Evolutionary conservation across 106 monocot genomes (phyloP).

Genomic region (Apostasia shenzhenica): DNA sequence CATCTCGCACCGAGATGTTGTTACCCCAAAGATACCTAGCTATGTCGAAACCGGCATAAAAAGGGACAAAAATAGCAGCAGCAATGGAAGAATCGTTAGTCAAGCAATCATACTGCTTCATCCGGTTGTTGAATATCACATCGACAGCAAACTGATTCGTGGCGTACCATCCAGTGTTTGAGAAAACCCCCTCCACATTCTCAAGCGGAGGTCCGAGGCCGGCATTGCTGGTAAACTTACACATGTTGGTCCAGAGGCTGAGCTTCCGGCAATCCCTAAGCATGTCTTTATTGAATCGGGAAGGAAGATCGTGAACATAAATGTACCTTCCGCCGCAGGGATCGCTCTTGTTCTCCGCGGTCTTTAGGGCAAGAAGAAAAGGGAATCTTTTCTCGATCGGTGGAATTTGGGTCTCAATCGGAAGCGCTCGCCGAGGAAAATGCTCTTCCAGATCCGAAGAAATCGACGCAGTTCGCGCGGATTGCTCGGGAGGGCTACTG

Average conservation of each 20-base stretch:
- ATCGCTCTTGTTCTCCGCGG: slow-evolving; percentile 38
- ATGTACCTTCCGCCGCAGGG: slow-evolving; percentile 79
- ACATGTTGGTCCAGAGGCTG: slow-evolving; percentile 83
- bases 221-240: slow-evolving; percentile 55
- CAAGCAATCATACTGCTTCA: slow-evolving; percentile 91
- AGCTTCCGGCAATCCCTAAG: slow-evolving; percentile 50
- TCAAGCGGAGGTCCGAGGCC: slow-evolving; percentile 69
- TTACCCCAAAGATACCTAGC: slow-evolving; percentile 69
- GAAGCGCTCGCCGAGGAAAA: neutral
- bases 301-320: slow-evolving; percentile 76
- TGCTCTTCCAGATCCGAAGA: slow-evolving; percentile 16
- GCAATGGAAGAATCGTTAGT: slow-evolving; percentile 80
- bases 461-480: slow-evolving; percentile 12
- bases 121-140: slow-evolving; percentile 72
- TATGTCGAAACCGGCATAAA: slow-evolving; percentile 85
- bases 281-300: slow-evolving; percentile 67
- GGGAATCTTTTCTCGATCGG: slow-evolving; percentile 16
- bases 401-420: neutral
- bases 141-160: slow-evolving; percentile 89
- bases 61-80: slow-evolving; percentile 80
- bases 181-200: slow-evolving; percentile 62
- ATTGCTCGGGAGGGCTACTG: slow-evolving; percentile 1
- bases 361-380: slow-evolving; percentile 25
- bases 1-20: slow-evolving; percentile 53
- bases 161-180: slow-evolving; percentile 75